A percentile compares a stretch with the other conserved stretches of the same genome.
Evolutionary conservation across 345 rosid genomes (phyloP).

Genomic region (Melaleuca alternifolia): DNA sequence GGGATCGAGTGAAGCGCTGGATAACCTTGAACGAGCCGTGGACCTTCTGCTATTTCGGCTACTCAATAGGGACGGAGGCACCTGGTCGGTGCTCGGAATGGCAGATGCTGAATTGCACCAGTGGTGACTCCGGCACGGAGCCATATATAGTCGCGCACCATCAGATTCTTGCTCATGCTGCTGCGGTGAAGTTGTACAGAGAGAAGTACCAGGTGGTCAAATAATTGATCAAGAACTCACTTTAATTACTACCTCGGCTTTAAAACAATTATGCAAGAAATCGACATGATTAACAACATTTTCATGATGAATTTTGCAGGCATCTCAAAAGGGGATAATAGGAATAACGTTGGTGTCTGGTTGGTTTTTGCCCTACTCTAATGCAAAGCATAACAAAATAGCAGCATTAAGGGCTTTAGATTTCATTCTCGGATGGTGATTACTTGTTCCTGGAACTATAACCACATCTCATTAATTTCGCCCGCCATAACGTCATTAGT

Average conservation of each 20-base stretch:
- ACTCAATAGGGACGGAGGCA: conserved; percentile 6
- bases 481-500: neutral
- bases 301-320: conserved; percentile 8
- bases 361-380: conserved; percentile 33
- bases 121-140: conserved; percentile 35
- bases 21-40: conserved; percentile 45
- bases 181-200: conserved; percentile 20
- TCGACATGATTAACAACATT: neutral
- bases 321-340: conserved; percentile 28
- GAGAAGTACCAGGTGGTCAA: conserved; percentile 20
- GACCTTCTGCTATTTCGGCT: conserved; percentile 11
- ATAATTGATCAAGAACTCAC: neutral
- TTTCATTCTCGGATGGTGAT: conserved; percentile 31
- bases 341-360: conserved; percentile 23
- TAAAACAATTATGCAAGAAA: too few relatives aligned
- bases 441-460: neutral
- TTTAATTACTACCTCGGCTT: neutral
- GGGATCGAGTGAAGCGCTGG: conserved; percentile 56
- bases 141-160: conserved; percentile 34
- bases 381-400: conserved; percentile 4
- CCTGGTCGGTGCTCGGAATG: conserved; percentile 40
- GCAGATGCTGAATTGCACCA: conserved; percentile 15
- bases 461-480: neutral
- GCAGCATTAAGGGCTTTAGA: conserved; percentile 28
- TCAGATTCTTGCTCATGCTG: conserved; percentile 41